Percentiles rank a stretch among this genome's conserved stretches.
phyloP scores from a whole-genome alignment of 345 rosid genomes.

The Lepidium sativum region DNA sequence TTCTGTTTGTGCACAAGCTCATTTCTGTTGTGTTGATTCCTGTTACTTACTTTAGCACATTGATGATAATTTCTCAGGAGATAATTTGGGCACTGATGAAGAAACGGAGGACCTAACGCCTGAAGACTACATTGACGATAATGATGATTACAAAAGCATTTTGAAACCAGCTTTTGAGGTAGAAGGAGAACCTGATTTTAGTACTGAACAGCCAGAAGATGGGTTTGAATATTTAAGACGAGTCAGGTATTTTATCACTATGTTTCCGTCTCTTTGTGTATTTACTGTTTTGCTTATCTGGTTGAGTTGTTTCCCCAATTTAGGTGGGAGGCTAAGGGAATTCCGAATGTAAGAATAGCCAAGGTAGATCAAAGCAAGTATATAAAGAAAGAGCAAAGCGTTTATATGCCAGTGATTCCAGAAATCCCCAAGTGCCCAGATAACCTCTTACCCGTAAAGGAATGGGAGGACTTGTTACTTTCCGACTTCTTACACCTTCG shows the following conservation, averaged over 20 bases:
- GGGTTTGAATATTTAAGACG: slow-evolving; percentile 83
- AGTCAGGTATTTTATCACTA: slow-evolving; percentile 53
- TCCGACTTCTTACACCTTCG: slow-evolving; percentile 68
- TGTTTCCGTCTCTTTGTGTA: not conserved
- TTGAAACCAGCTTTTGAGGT: slow-evolving; percentile 76
- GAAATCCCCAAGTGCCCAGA: slow-evolving; percentile 69
- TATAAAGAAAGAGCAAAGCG: slow-evolving; percentile 52
- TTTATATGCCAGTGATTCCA: slow-evolving; percentile 84
- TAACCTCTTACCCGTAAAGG: slow-evolving; percentile 49
- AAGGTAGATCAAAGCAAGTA: slow-evolving; percentile 39
- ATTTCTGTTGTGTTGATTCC: not conserved
- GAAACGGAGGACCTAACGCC: slow-evolving; percentile 9
- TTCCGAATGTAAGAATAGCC: slow-evolving; percentile 70
- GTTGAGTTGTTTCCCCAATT: slow-evolving; percentile 2
- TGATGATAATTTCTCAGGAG: not conserved
- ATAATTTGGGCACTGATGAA: not conserved
- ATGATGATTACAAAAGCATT: slow-evolving; percentile 62
- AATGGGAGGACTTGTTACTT: slow-evolving; percentile 87
- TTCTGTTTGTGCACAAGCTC: not conserved
- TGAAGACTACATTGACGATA: slow-evolving; percentile 45
- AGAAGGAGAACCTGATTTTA: slow-evolving; percentile 83
- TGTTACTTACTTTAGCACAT: not conserved
- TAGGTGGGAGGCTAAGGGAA: slow-evolving; percentile 92
- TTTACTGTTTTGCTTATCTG: not conserved
- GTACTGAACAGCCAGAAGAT: slow-evolving; percentile 88